Evolutionary conservation across 2,329 filamentous ascomycete genomes (phyloP), one percentile per base, ranked within the genome.

Genomic region (Fusarium nisikadoi): DNA sequence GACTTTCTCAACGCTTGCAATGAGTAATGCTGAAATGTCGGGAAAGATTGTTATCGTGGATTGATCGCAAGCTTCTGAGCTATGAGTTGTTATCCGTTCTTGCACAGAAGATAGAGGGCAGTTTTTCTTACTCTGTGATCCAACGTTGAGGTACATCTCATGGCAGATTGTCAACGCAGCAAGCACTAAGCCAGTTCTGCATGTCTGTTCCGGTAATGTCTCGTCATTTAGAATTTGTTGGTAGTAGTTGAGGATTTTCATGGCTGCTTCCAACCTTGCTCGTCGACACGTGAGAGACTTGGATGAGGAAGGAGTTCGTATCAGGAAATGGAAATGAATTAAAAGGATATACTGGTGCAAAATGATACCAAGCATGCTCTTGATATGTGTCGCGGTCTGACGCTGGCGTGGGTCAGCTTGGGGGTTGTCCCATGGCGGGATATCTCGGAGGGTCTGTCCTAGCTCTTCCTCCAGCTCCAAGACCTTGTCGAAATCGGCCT

Each of bases 251-350:
- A 54, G 27, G 5, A 54, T 41, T 4, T 54, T 54, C 8, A 4
- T 43, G 3, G 50, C 31, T 3, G 36, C 50, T 12, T 54, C 50
- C 11, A 54, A 23, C 6, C 50, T 31, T 6, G 25, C 36, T 1
- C 50, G 50, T 23, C 36, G 36, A 23, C 50, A 54, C 0, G 31
- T 42, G 2, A 23, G 20, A 14, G 5, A 10, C 11, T 43, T 54
- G 3, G 25, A 13, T 5, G 16, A 16, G 11, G 25, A 23, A 3
- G 3, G 8, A 2, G 0, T 42, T 14, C 23, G 25, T 0, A 8
- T 8, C 3, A 43, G 16, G 11, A 31, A 54, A 2, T 29, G 25
- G 12, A 29, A 43, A 31, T 54, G 16, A 2, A 54, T 20, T 8
- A 54, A 20, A 9, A 54, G 3, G 2, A 14, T 8, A 3, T 42